Conservation (phyloP, 768 basidiomycete genomes). For the Suillus hirtellus region DNA sequence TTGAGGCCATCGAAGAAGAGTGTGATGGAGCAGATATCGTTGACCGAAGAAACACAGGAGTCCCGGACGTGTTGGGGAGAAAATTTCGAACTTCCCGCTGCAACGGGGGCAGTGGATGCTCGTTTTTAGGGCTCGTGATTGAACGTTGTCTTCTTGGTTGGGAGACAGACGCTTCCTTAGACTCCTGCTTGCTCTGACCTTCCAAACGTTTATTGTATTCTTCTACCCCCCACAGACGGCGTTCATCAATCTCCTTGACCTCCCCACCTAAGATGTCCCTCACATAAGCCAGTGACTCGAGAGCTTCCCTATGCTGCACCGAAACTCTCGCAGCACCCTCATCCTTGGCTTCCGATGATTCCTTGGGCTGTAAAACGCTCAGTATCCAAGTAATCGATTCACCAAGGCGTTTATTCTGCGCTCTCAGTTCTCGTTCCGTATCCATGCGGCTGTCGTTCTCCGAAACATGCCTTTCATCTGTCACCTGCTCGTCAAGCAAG, state of each 20-base stretch:
- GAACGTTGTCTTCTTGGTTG: slow-evolving; percentile 53
- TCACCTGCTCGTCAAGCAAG: slow-evolving; percentile 56
- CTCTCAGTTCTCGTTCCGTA: slow-evolving; percentile 58
- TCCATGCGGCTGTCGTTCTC: slow-evolving; percentile 70
- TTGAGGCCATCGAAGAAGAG: slow-evolving; percentile 15
- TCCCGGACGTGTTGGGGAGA: slow-evolving; percentile 14
- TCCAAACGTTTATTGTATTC: slow-evolving; percentile 42
- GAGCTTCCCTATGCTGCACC: slow-evolving; percentile 54
- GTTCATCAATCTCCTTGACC: slow-evolving; percentile 59
- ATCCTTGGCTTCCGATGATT: slow-evolving; percentile 39
- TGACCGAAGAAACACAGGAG: slow-evolving; percentile 23
- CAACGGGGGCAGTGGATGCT: slow-evolving; percentile 11
- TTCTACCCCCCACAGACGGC: slow-evolving; percentile 60
- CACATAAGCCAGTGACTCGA: slow-evolving; percentile 77
- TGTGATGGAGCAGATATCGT: slow-evolving; percentile 14
- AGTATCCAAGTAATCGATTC: slow-evolving; percentile 75
- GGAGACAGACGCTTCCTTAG: slow-evolving; percentile 15
- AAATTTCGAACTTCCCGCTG: slow-evolving; percentile 21
- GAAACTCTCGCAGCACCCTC: slow-evolving; percentile 43
- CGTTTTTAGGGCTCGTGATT: slow-evolving; percentile 34
- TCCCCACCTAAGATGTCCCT: slow-evolving; percentile 68
- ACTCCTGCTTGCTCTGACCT: slow-evolving; percentile 25
- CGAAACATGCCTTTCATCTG: slow-evolving; percentile 65
- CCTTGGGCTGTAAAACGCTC: slow-evolving; percentile 63
- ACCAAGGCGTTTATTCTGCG: slow-evolving; percentile 64